phyloP scores from a whole-genome alignment of 129 eudicot species.

The Glebionis coronaria region DNA sequence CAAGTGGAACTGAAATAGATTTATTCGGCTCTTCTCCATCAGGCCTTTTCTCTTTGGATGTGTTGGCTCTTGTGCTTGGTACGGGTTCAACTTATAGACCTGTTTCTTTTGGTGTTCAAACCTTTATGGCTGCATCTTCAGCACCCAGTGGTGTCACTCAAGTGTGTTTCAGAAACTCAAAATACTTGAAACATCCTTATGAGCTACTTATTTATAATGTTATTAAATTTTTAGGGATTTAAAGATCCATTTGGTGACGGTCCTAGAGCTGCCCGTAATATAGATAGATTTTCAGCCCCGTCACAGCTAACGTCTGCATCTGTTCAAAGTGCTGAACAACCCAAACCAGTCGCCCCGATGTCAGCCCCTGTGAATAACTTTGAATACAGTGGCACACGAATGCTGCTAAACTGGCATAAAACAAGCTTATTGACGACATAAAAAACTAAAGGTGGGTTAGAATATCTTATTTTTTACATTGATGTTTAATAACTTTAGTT shows the following conservation, averaged over 20 bases:
- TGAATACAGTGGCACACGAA: constrained; percentile 46
- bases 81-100: constrained; percentile 39
- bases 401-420: too few species aligned
- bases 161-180: constrained; percentile 40
- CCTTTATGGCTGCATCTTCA: constrained; percentile 46
- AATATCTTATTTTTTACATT: too few species aligned
- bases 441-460: too few species aligned
- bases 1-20: constrained; percentile 57
- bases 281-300: constrained; percentile 42
- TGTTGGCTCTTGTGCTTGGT: constrained; percentile 60
- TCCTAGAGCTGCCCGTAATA: constrained; percentile 68
- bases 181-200: background rate
- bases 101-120: constrained; percentile 45
- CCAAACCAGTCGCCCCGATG: constrained; percentile 31
- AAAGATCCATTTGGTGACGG: constrained; percentile 97
- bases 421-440: too few species aligned
- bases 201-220: background rate
- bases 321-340: constrained; percentile 40
- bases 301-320: constrained; percentile 41
- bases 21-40: constrained; percentile 65
- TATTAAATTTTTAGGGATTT: constrained; percentile 58
- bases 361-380: constrained; percentile 27
- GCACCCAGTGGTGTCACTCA: constrained; percentile 45
- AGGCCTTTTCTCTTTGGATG: constrained; percentile 52
- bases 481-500: too few species aligned